These are phyloP conservation scores for Kwoniella dendrophila DNA, from an alignment of 768 basidiomycete genomes.

Conservation along the genomic window DNA sequence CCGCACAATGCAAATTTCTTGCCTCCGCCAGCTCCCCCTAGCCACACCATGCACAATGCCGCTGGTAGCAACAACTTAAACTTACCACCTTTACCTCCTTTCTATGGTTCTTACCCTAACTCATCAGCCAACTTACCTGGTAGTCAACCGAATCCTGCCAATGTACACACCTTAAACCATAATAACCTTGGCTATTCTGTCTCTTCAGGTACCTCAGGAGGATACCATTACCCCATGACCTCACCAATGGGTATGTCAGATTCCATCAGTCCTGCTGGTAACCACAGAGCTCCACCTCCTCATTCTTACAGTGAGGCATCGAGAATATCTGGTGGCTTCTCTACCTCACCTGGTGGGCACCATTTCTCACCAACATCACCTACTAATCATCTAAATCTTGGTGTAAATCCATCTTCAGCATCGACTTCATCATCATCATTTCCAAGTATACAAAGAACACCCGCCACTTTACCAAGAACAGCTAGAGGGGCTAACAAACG, in stretches of 20 bases:
- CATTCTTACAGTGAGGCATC: conserved; percentile 34
- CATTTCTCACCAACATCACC: conserved; percentile 44
- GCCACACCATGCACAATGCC: not conserved
- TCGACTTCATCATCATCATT: conserved; percentile 36
- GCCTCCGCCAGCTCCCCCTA: conserved; percentile 11
- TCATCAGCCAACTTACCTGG: not conserved
- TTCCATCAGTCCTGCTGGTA: not conserved
- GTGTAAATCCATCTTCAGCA: conserved; percentile 27
- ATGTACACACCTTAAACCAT: conserved; percentile 7
- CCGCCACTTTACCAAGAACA: conserved; percentile 21
- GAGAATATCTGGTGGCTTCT: conserved; percentile 19
- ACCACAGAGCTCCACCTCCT: conserved; percentile 19
- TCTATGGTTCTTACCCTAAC: conserved; percentile 27
- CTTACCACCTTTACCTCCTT: conserved; percentile 35
- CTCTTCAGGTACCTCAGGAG: conserved; percentile 4
- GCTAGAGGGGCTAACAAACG: conserved; percentile 5
- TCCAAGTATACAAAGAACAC: conserved; percentile 18
- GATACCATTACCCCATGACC: conserved; percentile 21
- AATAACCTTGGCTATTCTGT: conserved; percentile 19
- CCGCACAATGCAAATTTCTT: conserved; percentile 2
- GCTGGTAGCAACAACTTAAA: conserved; percentile 13
- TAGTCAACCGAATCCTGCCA: conserved; percentile 10
- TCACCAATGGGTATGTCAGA: conserved; percentile 11
- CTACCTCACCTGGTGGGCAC: conserved; percentile 20
- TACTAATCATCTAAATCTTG: conserved; percentile 29